Evolutionary conservation across 208 protist genomes (phyloP), one percentile per base, ranked within the genome.

Genomic region (Wallacemonas sp.): DNA sequence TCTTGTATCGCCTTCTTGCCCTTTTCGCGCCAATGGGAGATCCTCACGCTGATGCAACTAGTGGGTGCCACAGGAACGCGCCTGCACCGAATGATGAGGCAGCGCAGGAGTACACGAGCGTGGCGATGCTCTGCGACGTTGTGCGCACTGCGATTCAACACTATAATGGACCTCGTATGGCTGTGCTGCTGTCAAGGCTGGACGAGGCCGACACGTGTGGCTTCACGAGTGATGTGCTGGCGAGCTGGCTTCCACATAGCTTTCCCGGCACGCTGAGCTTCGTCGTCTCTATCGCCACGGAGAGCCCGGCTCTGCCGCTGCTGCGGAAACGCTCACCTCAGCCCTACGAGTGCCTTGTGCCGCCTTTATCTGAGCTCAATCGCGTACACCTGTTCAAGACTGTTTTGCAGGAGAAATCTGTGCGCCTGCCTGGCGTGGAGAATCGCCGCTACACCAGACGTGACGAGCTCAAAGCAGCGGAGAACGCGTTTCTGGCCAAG

Each of bases 291-390:
- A 39, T 93, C 36, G 72, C 87, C 58, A 93, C 84, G 4, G 80
- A 86, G 22, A 84, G 82, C 60, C 80, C 77, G 36, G 55, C 87
- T n/a, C 82, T 95, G 33, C 51, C 70, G n/a, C 36, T 75, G 27
- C 64, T 93, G 62, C 81, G 90, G 44, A 76, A 81, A 61, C 86
- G 86, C 46, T 62, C 78, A 38, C 90, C 86, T 15, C 86, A 93
- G 66, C 90, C 90, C n/a, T 90, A 84, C 62, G 90, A 93, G 64
- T 78, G 77, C 31, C 75, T 93, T 27, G 82, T 87, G 54, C 72
- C 77, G 1, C 77, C 84, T n/a, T 67, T 90, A 39, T 72, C 68
- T 34, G 82, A 81, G 62, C 30, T 75, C 17, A 74, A 75, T 45
- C 72, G 75, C 8, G 66, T 82, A 22, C 70, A 77, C 14, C 49